A percentile compares a stretch with the other conserved stretches of the same genome.
Conservation (phyloP, 805 yeast genomes). For the Lipomyces starkeyi region DNA sequence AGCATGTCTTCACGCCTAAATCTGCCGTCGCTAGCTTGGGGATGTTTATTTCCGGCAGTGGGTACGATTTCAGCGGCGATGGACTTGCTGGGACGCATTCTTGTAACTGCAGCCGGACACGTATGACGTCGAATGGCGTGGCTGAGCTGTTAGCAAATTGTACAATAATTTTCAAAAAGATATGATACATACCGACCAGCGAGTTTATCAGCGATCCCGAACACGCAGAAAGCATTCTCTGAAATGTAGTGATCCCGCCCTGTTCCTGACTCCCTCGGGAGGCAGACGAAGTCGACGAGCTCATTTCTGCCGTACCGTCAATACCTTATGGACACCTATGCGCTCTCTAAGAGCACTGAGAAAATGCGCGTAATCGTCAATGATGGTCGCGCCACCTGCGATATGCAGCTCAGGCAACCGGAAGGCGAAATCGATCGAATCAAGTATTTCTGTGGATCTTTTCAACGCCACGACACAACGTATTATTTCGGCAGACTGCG, state of each 20-base stretch:
- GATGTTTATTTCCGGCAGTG: slow-evolving; percentile 14
- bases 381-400: background rate
- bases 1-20: slow-evolving; percentile 50
- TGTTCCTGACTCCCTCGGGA: background rate
- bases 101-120: slow-evolving; percentile 53
- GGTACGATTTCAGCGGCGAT: slow-evolving; percentile 48
- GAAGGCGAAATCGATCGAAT: background rate
- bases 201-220: slow-evolving; percentile 52
- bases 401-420: background rate
- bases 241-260: slow-evolving; percentile 14
- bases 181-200: slow-evolving; percentile 41
- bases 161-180: background rate
- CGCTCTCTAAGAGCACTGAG: too few species aligned
- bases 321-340: background rate
- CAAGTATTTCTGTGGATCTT: background rate
- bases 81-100: slow-evolving; percentile 71
- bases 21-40: slow-evolving; percentile 38
- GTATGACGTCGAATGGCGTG: slow-evolving; percentile 53
- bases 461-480: background rate
- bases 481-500: background rate
- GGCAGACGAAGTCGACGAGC: background rate
- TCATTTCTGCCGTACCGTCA: background rate
- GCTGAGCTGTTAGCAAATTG: slow-evolving; percentile 36
- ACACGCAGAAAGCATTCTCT: slow-evolving; percentile 50
- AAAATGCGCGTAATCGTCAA: background rate